Conservation (phyloP, 2,329 filamentous ascomycete genomes). For the Cordyceps farinosa region DNA sequence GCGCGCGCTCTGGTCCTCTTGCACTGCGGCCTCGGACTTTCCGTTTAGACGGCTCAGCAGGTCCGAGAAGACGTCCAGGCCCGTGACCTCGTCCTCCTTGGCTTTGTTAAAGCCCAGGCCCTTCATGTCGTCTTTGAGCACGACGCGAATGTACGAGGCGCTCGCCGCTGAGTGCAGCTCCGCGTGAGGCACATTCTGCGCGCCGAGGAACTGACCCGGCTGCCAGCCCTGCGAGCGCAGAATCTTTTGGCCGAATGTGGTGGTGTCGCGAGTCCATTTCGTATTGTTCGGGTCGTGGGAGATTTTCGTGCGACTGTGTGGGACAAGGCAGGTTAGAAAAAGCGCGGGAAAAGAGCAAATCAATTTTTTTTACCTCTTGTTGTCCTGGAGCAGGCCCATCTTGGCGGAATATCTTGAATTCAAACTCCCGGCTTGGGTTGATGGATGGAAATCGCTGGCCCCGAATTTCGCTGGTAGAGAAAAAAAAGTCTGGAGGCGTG, state of each 20-base stretch:
- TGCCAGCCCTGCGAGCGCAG: slow-evolving; percentile 87
- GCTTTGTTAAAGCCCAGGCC: slow-evolving; percentile 80
- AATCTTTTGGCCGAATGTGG: slow-evolving; percentile 84
- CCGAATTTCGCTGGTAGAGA: neutral
- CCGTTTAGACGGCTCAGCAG: slow-evolving; percentile 87
- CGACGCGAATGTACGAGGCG: slow-evolving; percentile 78
- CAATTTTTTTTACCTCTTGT: slow-evolving; percentile 3
- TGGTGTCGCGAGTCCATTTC: slow-evolving; percentile 79
- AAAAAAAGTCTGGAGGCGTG: slow-evolving; percentile 20
- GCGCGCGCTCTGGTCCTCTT: slow-evolving; percentile 64
- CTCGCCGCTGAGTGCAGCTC: slow-evolving; percentile 76
- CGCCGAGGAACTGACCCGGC: slow-evolving; percentile 78
- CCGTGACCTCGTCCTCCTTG: slow-evolving; percentile 74
- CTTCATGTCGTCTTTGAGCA: slow-evolving; percentile 85
- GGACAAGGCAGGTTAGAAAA: neutral
- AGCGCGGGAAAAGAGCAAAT: neutral
- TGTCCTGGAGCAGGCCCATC: slow-evolving; percentile 17
- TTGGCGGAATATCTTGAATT: neutral
- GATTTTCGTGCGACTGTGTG: slow-evolving; percentile 57
- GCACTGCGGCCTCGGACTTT: slow-evolving; percentile 69
- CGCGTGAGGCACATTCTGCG: slow-evolving; percentile 69
- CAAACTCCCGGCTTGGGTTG: neutral
- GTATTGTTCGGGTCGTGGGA: slow-evolving; percentile 94
- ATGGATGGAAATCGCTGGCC: neutral
- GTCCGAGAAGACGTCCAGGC: slow-evolving; percentile 81